Evolutionary conservation across 2,329 filamentous ascomycete species (phyloP).

Genomic region (Nannizziopsis arthrosporioides): DNA sequence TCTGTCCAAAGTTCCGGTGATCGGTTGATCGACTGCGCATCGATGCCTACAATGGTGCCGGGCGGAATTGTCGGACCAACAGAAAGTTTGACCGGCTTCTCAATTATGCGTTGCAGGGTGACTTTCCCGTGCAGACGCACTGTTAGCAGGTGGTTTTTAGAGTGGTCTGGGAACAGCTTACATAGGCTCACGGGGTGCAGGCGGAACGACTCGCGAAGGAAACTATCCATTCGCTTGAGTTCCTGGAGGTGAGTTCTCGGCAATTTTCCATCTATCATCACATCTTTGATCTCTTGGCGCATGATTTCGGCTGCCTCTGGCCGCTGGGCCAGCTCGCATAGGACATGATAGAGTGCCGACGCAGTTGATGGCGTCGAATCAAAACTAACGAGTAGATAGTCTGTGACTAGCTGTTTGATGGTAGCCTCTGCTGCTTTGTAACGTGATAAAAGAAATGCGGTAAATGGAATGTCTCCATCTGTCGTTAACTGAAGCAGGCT

Average conservation of each 20-base stretch:
- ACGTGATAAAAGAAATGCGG: slow-evolving; percentile 6
- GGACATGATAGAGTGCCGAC: background rate
- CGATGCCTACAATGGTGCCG: slow-evolving; percentile 14
- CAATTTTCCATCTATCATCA: slow-evolving; percentile 7
- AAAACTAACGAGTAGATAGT: slow-evolving; percentile 14
- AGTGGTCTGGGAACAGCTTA: slow-evolving; percentile 9
- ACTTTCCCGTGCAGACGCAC: slow-evolving; percentile 6
- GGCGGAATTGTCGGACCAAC: slow-evolving; percentile 16
- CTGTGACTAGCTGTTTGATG: slow-evolving; percentile 6
- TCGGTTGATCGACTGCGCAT: slow-evolving; percentile 14
- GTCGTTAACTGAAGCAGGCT: background rate
- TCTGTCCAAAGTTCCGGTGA: slow-evolving; percentile 14
- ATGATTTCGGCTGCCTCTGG: slow-evolving; percentile 10
- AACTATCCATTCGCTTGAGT: slow-evolving; percentile 19
- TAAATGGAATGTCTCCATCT: slow-evolving; percentile 11
- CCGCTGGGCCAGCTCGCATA: background rate
- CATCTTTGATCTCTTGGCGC: slow-evolving; percentile 11
- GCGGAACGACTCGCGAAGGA: slow-evolving; percentile 19
- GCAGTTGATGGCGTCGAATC: slow-evolving; percentile 12
- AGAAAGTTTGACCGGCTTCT: slow-evolving; percentile 16
- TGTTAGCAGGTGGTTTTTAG: background rate
- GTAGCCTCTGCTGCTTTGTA: slow-evolving; percentile 6
- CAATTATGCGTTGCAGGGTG: slow-evolving; percentile 16
- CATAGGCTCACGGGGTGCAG: slow-evolving; percentile 15
- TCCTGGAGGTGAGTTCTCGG: slow-evolving; percentile 6